A percentile compares a stretch with the other conserved stretches of the same genome.
These are phyloP conservation scores for Tolypocladium guangdongense DNA, from an alignment of 2,329 filamentous ascomycete genomes.

Conservation along the genomic window DNA sequence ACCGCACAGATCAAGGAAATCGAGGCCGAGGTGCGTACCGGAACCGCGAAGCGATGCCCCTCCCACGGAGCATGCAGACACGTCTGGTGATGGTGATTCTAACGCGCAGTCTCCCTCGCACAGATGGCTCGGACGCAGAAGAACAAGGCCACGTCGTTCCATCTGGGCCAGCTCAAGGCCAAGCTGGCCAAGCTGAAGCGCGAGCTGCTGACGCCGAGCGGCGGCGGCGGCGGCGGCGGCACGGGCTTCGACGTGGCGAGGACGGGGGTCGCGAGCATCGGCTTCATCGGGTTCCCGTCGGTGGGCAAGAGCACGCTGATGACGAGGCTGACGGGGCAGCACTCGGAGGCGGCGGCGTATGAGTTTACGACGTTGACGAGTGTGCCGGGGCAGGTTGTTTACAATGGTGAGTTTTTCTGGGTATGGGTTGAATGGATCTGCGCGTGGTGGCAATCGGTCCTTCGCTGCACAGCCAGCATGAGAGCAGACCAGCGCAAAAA, in stretches of 20 bases:
- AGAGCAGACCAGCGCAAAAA: background rate
- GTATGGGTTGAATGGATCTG: background rate
- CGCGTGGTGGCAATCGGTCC: background rate
- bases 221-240: constrained; percentile 76
- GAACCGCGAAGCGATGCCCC: constrained; percentile 2
- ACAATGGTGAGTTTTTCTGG: constrained; percentile 55
- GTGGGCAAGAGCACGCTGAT: constrained; percentile 98
- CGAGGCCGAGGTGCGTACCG: constrained; percentile 70
- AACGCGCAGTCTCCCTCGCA: background rate
- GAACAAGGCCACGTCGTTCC: constrained; percentile 90
- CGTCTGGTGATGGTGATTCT: background rate
- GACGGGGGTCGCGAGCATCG: constrained; percentile 93
- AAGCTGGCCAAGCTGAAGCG: constrained; percentile 97
- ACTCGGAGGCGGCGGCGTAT: constrained; percentile 94
- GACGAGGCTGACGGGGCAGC: constrained; percentile 87
- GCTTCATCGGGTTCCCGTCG: constrained; percentile 96
- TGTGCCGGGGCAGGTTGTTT: constrained; percentile 88
- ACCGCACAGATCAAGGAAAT: constrained; percentile 77
- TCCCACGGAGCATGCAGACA: background rate
- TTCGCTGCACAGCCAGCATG: background rate
- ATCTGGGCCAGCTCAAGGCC: constrained; percentile 92
- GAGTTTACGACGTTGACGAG: constrained; percentile 98
- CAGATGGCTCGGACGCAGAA: constrained; percentile 96
- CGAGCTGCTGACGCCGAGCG: constrained; percentile 78
- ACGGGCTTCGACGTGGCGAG: constrained; percentile 94